Base-by-base conservation (phyloP, 2,329 filamentous ascomycete species). In the Pseudogymnoascus sp. region DNA sequence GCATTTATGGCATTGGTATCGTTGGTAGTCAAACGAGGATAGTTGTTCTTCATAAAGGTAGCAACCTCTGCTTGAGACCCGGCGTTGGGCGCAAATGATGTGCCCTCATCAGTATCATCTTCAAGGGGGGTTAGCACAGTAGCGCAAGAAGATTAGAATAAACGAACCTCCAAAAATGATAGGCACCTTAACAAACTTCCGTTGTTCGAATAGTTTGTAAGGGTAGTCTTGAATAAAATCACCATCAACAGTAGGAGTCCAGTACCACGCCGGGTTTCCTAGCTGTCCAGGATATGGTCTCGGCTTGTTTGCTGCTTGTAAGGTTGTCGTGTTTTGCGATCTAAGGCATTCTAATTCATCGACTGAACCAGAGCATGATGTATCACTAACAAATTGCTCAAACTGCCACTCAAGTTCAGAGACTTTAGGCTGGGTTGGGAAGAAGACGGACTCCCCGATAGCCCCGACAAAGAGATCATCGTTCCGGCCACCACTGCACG, bases 61-160 rank as follows among this genome's bases (percentile, higher is more conserved):
- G 74, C 69, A 3, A 70, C 63, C n/a, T 71, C 62, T 18, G 67
- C 64, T 9, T 71, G 70, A n/a, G 66, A 66, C 14, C 74, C 64
- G 3, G 68, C 70, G n/a, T 74, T 72, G 2, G 70, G 67, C 4
- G 73, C 75, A 68, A 87, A 88, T 4, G 77, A 70, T 0, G 84
- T 85, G 30, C 86, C 86, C 70, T 85, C 86, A 60, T 79, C 71
- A 3, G 75, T 77, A n/a, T 74, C 72, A 63, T 76, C 75, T 67
- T 41, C 34, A 25, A 6, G 18, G 16, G 38, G 16, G 16, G 16
- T 20, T 20, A 20, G 38, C 38, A 39, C 38, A 39, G 16, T 12
- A 30, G 35, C 3, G 9, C 28, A 28, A 22, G n/a, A 43, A 14
- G 16, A 28, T 6, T 22, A 16, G 4, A 18, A 16, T 3, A 28